Evolutionary conservation across 129 eudicot species (phyloP), one percentile per base, ranked within the genome.

Genomic region (Arctium minus): DNA sequence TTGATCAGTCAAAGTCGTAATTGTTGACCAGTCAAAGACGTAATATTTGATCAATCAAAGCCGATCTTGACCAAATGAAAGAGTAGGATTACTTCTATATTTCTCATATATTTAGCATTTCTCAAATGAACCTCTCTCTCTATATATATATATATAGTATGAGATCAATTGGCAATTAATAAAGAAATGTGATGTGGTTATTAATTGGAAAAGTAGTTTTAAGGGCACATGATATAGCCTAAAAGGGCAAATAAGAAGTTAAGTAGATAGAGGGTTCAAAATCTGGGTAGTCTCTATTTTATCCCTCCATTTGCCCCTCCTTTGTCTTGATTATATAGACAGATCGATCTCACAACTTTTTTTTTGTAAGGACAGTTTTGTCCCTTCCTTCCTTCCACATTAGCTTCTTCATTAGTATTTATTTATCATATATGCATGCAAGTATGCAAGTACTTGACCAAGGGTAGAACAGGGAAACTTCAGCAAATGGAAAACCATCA

Each of bases 391-490:
- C 64, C 68, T 4, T 60, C 68, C 68, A 60, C n/a, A 17, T 60
- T 17, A 60, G 27, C 29, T 60, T 60, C 9, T 60, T 60, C 68
- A n/a, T 60, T 60, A 60, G 27, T 60, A 60, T 17, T 60, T 60
- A 60, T n/a, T n/a, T 60, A 60, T 60, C 5, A 60, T 60, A 60
- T 60, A 5, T 60, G 29, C 68, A 60, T 17, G 68, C 68, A 60
- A 60, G 68, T 60, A 46, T 46, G 11, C 56, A 46, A 46, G 56
- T 10, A 46, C 68, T 60, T 18, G 80, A 53, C 13, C 4, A 76
- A 76, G 42, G 31, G 46, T 50, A 76, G 15, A 53, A 7, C 44
- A 76, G 18, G 80, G 35, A 77, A 77, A 77, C 39, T 77, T 6
- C 22, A 33, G 39, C 72, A 44, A 75, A 46, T 42, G 17, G 56